phyloP scores from a whole-genome alignment of 139 green algal species.

The Micractinium conductrix region DNA sequence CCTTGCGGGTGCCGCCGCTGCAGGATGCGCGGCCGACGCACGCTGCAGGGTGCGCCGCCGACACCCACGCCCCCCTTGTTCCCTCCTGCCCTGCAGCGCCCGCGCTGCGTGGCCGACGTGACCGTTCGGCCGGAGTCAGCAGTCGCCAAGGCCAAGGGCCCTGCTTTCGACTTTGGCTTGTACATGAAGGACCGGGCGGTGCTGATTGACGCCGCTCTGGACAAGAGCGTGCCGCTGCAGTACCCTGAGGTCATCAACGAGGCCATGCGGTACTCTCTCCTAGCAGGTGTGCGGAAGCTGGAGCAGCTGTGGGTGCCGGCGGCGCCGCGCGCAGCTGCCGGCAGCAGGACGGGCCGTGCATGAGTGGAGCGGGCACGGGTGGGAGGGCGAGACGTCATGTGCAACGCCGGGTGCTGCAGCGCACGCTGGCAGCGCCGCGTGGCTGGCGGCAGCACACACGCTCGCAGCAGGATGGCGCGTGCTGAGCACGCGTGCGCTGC shows the following conservation, averaged over 20 bases:
- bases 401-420: no score
- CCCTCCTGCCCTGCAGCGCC: not conserved
- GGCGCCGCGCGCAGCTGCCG: not conserved
- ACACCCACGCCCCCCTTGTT: no score
- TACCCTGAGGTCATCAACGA: constrained; percentile 94
- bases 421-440: no score
- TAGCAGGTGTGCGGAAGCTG: constrained; percentile 23
- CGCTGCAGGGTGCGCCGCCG: no score
- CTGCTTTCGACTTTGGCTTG: constrained; percentile 79
- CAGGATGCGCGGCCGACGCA: no score
- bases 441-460: no score
- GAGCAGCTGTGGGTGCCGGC: not conserved
- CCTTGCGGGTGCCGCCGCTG: no score
- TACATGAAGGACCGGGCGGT: constrained; percentile 85
- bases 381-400: no score
- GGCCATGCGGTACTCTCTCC: constrained; percentile 82
- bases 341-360: not conserved
- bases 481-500: not conserved
- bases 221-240: constrained; percentile 77
- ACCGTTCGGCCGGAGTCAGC: not conserved
- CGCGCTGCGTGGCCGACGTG: constrained; percentile 36
- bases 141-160: not conserved
- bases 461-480: no score
- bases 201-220: constrained; percentile 84
- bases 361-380: no score